Evolutionary conservation across 257 asterid genomes (phyloP).

Genomic region (Solanum virginianum): DNA sequence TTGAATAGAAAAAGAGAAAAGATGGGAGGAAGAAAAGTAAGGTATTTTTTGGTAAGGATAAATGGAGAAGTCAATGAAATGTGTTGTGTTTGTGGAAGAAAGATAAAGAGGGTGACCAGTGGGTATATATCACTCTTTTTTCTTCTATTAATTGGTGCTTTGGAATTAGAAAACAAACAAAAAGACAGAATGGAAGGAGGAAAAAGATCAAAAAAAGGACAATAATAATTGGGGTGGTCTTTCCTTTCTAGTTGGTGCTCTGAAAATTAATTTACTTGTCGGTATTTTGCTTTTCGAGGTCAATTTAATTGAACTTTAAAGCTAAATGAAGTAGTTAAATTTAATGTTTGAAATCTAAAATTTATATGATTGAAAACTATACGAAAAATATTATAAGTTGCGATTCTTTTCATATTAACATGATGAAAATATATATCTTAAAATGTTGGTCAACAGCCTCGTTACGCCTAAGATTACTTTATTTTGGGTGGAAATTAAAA

Average conservation of each 20-base stretch:
- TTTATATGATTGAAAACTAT: too few relatives aligned
- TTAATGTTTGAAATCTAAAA: too few relatives aligned
- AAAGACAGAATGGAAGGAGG: constrained; percentile 33
- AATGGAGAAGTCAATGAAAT: constrained; percentile 1
- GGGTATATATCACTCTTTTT: neutral
- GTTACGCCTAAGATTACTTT: neutral
- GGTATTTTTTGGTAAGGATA: neutral
- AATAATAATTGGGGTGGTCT: neutral
- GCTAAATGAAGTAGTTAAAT: too few relatives aligned
- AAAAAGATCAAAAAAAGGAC: neutral
- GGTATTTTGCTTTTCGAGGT: too few relatives aligned
- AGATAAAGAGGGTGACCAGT: neutral
- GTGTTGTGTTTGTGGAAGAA: neutral
- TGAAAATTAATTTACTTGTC: too few relatives aligned
- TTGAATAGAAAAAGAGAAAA: neutral
- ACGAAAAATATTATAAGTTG: too few relatives aligned
- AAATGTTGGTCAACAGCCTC: neutral
- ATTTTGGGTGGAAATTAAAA: neutral
- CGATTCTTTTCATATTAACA: too few relatives aligned
- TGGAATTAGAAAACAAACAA: constrained; percentile 16
- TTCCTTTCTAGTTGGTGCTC: neutral
- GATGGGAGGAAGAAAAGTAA: neutral
- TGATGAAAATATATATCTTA: too few relatives aligned
- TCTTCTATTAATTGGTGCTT: constrained; percentile 5
- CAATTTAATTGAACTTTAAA: too few relatives aligned